These are phyloP conservation scores for Dothideomycetidae sp. DNA, from an alignment of 2,329 filamentous ascomycete genomes.

Conservation along the genomic window DNA sequence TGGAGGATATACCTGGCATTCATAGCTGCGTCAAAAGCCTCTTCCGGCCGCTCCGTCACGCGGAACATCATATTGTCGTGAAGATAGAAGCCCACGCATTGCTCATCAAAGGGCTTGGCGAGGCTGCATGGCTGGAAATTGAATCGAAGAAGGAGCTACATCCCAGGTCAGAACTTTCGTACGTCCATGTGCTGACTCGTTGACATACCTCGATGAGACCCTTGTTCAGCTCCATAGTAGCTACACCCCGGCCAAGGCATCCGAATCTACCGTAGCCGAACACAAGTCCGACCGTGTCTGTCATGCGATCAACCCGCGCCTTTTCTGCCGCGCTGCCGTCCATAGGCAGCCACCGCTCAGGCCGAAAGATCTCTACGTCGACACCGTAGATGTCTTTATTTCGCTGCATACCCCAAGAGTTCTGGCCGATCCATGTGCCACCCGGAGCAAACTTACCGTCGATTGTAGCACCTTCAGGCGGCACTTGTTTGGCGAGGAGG, in stretches of 20 bases:
- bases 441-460: conserved; percentile 24
- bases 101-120: conserved; percentile 24
- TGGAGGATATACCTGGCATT: background rate
- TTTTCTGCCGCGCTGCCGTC: conserved; percentile 19
- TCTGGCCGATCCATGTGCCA: conserved; percentile 27
- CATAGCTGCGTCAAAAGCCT: conserved; percentile 3
- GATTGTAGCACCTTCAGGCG: conserved; percentile 21
- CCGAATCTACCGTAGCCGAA: conserved; percentile 26
- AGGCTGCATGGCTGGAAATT: conserved; percentile 25
- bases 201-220: conserved; percentile 23
- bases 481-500: conserved; percentile 24
- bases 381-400: conserved; percentile 24
- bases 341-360: conserved; percentile 24
- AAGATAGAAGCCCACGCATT: conserved; percentile 25
- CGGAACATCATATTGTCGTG: conserved; percentile 27
- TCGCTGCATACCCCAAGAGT: conserved; percentile 26
- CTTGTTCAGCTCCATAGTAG: conserved; percentile 27
- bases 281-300: conserved; percentile 22
- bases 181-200: background rate
- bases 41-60: conserved; percentile 19
- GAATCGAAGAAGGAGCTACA: conserved; percentile 23
- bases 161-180: background rate
- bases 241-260: conserved; percentile 24
- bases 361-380: conserved; percentile 25
- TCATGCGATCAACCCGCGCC: conserved; percentile 21